Percentiles rank a stretch among this genome's conserved stretches.
Evolutionary conservation across 2,329 filamentous ascomycete genomes (phyloP).

Genomic region (Paecilomyces sp.): DNA sequence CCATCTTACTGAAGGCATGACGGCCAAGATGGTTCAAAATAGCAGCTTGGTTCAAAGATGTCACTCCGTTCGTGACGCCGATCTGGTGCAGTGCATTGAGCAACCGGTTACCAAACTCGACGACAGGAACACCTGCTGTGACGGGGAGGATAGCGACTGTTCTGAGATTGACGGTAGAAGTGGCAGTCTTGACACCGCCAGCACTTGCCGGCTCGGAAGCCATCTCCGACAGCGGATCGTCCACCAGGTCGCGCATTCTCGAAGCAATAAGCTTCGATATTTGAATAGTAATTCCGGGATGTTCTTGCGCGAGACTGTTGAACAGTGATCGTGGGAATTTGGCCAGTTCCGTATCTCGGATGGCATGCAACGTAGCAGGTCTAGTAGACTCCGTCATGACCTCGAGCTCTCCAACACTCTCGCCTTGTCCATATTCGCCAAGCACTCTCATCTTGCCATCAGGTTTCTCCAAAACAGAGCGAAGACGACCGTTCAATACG

Average conservation of each 20-base stretch:
- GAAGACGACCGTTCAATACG: constrained; percentile 84
- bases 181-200: constrained; percentile 47
- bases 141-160: constrained; percentile 91
- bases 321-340: constrained; percentile 95
- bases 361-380: constrained; percentile 89
- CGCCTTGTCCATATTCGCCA: constrained; percentile 92
- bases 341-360: constrained; percentile 90
- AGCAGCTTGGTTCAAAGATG: constrained; percentile 83
- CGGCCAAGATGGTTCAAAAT: constrained; percentile 92
- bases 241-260: constrained; percentile 75
- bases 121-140: constrained; percentile 82
- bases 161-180: constrained; percentile 83
- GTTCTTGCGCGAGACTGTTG: constrained; percentile 94
- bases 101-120: constrained; percentile 86
- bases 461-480: constrained; percentile 73
- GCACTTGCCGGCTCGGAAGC: constrained; percentile 55
- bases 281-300: constrained; percentile 97
- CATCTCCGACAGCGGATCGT: constrained; percentile 65
- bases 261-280: constrained; percentile 98
- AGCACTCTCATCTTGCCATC: constrained; percentile 78
- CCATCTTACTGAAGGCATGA: constrained; percentile 95
- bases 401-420: constrained; percentile 94
- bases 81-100: constrained; percentile 85
- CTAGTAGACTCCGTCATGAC: constrained; percentile 90
- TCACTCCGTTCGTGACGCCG: constrained; percentile 81